A percentile compares a stretch with the other conserved stretches of the same genome.
Evolutionary conservation across 2,329 filamentous ascomycete species (phyloP).

Genomic region (Fusarium penzigii): DNA sequence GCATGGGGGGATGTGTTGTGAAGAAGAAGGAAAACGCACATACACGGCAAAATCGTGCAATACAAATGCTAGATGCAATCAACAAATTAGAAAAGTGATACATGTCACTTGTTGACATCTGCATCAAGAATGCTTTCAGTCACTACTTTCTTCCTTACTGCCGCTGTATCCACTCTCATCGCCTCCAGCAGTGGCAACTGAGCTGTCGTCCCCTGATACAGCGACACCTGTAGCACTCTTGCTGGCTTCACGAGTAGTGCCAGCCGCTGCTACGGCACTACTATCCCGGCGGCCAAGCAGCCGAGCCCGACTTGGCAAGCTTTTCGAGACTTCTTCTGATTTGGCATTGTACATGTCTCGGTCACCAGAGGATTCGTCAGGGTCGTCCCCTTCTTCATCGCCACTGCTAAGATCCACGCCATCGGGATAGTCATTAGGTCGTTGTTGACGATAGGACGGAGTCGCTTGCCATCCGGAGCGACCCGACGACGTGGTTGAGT

Average conservation of each 20-base stretch:
- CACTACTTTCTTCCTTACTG: conserved; percentile 33
- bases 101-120: too few species aligned
- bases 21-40: neutral
- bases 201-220: conserved; percentile 35
- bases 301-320: conserved; percentile 19
- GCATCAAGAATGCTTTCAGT: neutral
- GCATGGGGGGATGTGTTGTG: too few species aligned
- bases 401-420: conserved; percentile 42
- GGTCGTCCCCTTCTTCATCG: conserved; percentile 44
- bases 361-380: conserved; percentile 34
- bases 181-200: conserved; percentile 43
- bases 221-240: conserved; percentile 33
- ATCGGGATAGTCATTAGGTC: conserved; percentile 44
- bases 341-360: conserved; percentile 34
- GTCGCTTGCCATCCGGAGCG: conserved; percentile 37
- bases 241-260: conserved; percentile 32
- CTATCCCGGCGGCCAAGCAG: conserved; percentile 24
- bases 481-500: conserved; percentile 33
- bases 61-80: too few species aligned
- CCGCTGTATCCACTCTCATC: conserved; percentile 41
- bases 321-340: conserved; percentile 9
- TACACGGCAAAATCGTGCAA: too few species aligned
- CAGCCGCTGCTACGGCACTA: conserved; percentile 37
- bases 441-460: conserved; percentile 25
- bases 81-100: too few species aligned